Evolutionary conservation across 1,284 basidiomycete species (phyloP).

Genomic region (Pyrrhoderma noxium): DNA sequence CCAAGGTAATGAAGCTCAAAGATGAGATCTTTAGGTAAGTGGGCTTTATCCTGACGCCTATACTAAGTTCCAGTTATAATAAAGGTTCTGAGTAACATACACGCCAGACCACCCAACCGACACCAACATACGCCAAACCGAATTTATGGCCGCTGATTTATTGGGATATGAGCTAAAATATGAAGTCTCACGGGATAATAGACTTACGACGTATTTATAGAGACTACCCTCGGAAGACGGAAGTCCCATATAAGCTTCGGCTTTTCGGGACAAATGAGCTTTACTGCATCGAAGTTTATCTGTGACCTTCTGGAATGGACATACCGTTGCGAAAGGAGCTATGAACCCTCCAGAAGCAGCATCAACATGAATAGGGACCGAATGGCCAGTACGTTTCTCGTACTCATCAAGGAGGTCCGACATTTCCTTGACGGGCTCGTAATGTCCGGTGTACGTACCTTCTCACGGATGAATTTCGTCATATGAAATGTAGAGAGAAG

Average conservation of each 20-base stretch:
- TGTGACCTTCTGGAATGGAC: conserved; percentile 15
- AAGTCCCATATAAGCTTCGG: conserved; percentile 86
- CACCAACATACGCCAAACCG: conserved; percentile 80
- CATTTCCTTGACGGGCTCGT: conserved; percentile 89
- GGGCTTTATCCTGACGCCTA: conserved; percentile 42
- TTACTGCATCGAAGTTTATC: background rate
- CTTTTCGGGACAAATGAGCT: too few relatives aligned
- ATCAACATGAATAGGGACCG: conserved; percentile 82
- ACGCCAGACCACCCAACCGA: conserved; percentile 86
- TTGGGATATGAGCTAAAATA: background rate
- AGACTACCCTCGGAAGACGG: conserved; percentile 78
- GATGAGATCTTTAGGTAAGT: conserved; percentile 82
- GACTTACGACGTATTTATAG: conserved; percentile 70
- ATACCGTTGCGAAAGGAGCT: conserved; percentile 68
- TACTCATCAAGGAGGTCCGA: conserved; percentile 80
- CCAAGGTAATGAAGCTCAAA: conserved; percentile 87
- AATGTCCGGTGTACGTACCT: conserved; percentile 89
- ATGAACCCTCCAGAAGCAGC: conserved; percentile 79
- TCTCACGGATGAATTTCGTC: background rate
- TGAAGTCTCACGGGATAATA: background rate
- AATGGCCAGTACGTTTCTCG: conserved; percentile 72
- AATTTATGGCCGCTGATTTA: conserved; percentile 74
- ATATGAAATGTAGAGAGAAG: conserved; percentile 3
- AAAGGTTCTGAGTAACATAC: background rate
- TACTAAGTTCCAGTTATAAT: background rate